A percentile compares a stretch with the other conserved stretches of the same genome.
phyloP scores from a whole-genome alignment of 257 asterid species.

The Haberlea rhodopensis region DNA sequence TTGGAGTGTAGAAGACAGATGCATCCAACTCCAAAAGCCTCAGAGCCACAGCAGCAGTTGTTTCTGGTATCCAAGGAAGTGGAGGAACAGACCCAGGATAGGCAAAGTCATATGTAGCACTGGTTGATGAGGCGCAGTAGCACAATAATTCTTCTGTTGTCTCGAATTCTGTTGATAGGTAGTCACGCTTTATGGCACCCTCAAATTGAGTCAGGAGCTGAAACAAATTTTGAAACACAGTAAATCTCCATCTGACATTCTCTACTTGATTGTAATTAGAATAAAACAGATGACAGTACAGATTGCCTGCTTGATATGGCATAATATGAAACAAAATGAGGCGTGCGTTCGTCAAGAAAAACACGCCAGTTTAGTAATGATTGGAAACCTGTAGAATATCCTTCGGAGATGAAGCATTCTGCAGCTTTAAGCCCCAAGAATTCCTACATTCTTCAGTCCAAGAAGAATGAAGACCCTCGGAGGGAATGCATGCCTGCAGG shows the following conservation, averaged over 20 bases:
- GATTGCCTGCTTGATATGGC: slow-evolving; percentile 8
- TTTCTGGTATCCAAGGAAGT: slow-evolving; percentile 94
- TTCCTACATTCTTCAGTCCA: slow-evolving; percentile 79
- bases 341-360: slow-evolving; percentile 12
- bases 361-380: slow-evolving; percentile 7
- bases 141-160: slow-evolving; percentile 78
- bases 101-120: slow-evolving; percentile 37
- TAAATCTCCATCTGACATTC: not conserved
- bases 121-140: slow-evolving; percentile 45
- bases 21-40: slow-evolving; percentile 88
- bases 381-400: slow-evolving; percentile 71
- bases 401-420: slow-evolving; percentile 54
- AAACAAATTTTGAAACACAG: slow-evolving; percentile 4
- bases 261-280: not conserved
- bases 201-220: slow-evolving; percentile 81
- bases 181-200: slow-evolving; percentile 68
- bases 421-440: slow-evolving; percentile 74
- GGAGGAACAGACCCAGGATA: slow-evolving; percentile 41
- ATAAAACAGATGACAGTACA: not conserved
- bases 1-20: slow-evolving; percentile 57
- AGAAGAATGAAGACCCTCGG: slow-evolving; percentile 69
- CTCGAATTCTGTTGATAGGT: slow-evolving; percentile 69
- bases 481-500: slow-evolving; percentile 73
- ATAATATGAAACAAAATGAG: not conserved
- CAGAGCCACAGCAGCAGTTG: slow-evolving; percentile 82